phyloP scores from a whole-genome alignment of 257 asterid genomes.

The Solanum chiquidenum region DNA sequence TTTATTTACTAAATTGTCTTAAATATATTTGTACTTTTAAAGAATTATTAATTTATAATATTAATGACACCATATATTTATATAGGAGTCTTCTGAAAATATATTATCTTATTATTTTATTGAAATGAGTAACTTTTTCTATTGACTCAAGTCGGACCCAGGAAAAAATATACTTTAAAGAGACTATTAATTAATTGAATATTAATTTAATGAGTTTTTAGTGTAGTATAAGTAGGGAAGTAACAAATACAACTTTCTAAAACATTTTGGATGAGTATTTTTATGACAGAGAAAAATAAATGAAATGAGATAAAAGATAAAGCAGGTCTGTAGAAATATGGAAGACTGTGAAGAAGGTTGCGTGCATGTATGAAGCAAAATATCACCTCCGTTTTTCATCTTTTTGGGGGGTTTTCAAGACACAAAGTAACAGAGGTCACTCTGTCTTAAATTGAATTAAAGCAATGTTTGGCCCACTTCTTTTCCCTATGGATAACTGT shows the following conservation, averaged over 20 bases:
- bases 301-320: neutral
- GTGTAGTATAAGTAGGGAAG: no score
- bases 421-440: neutral
- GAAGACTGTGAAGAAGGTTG: neutral
- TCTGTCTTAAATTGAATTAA: neutral
- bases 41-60: no score
- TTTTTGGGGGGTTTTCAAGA: neutral
- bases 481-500: neutral
- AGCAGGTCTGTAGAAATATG: neutral
- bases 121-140: no score
- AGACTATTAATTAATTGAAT: no score
- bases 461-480: neutral
- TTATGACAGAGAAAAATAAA: neutral
- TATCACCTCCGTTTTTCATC: neutral
- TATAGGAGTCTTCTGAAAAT: no score
- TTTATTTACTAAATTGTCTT: no score
- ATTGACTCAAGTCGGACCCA: no score
- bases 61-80: no score
- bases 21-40: no score
- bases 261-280: neutral
- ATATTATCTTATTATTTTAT: neutral
- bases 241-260: no score
- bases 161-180: no score
- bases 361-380: neutral
- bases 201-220: no score